Percentiles rank a stretch among this genome's conserved stretches.
These are phyloP conservation scores for Chalaropsis thielavioides DNA, from an alignment of 2,329 filamentous ascomycete species.

Conservation along the genomic window DNA sequence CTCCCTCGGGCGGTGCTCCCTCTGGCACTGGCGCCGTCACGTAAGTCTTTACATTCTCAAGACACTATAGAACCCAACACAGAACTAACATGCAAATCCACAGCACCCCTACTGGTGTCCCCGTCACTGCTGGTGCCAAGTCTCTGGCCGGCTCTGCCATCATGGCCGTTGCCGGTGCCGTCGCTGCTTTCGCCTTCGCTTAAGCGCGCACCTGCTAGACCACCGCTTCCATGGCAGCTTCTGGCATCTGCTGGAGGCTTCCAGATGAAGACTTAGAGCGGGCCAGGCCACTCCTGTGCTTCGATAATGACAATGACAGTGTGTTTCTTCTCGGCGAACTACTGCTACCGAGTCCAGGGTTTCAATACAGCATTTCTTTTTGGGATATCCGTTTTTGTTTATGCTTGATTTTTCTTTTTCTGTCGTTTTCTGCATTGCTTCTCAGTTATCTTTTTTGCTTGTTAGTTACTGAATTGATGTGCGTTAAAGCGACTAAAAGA, in stretches of 20 bases:
- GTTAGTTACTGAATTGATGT: constrained; percentile 6
- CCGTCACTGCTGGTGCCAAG: constrained; percentile 38
- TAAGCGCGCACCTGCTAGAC: constrained; percentile 28
- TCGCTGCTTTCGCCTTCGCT: constrained; percentile 39
- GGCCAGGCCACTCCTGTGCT: constrained; percentile 17
- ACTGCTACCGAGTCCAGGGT: constrained; percentile 15
- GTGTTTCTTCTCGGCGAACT: constrained; percentile 10
- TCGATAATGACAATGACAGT: constrained; percentile 17
- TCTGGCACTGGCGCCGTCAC: constrained; percentile 29
- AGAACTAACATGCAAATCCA: constrained; percentile 17
- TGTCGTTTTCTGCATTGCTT: not conserved
- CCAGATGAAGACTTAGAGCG: constrained; percentile 9
- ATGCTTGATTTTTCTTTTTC: constrained; percentile 14
- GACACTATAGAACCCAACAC: not conserved
- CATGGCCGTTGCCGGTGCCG: constrained; percentile 41
- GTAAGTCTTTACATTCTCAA: constrained; percentile 20
- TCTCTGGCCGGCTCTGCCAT: constrained; percentile 39
- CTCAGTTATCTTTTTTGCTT: not conserved
- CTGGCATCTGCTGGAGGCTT: not conserved
- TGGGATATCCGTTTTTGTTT: constrained; percentile 17
- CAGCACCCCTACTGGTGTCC: constrained; percentile 23
- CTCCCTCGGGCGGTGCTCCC: constrained; percentile 26
- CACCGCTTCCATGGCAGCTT: not conserved
- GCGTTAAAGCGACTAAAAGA: constrained; percentile 1
- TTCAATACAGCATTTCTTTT: constrained; percentile 18